A percentile compares a stretch with the other conserved stretches of the same genome.
Evolutionary conservation across 225 moss, liverwort and hornwort species (phyloP).

Genomic region (Sphagnum tenellum): DNA sequence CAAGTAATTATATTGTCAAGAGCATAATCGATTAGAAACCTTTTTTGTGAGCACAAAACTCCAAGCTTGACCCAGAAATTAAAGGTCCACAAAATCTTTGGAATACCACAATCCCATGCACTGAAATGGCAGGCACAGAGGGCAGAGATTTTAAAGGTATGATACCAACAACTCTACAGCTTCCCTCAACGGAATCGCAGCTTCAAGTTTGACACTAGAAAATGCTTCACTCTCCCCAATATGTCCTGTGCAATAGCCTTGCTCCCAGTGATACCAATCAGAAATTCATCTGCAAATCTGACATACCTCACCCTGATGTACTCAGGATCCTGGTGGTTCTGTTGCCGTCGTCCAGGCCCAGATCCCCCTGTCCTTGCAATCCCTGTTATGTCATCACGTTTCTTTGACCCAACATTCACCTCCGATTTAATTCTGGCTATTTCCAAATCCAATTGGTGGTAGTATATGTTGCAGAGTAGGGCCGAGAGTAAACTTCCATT

Average conservation of each 20-base stretch:
- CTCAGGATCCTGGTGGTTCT: not conserved
- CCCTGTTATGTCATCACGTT: conserved; percentile 2
- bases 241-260: conserved; percentile 33
- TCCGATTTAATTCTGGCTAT: conserved; percentile 20
- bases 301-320: conserved; percentile 35
- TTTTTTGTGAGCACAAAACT: too few species aligned
- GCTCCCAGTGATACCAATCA: conserved; percentile 43
- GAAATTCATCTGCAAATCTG: conserved; percentile 37
- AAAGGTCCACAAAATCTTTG: too few species aligned
- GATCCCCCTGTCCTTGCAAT: not conserved
- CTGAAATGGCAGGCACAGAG: too few species aligned
- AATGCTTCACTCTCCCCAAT: conserved; percentile 17
- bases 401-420: conserved; percentile 22
- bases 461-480: conserved; percentile 33
- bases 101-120: too few species aligned
- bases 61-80: too few species aligned
- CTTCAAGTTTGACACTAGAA: conserved; percentile 22
- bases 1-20: too few species aligned
- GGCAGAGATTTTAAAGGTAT: too few species aligned
- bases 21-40: too few species aligned
- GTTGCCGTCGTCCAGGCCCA: not conserved
- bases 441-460: conserved; percentile 39
- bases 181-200: conserved; percentile 4
- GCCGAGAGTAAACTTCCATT: conserved; percentile 29
- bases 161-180: not conserved